Base-by-base conservation (phyloP, 768 basidiomycete species). In the Lentinula detonsa region DNA sequence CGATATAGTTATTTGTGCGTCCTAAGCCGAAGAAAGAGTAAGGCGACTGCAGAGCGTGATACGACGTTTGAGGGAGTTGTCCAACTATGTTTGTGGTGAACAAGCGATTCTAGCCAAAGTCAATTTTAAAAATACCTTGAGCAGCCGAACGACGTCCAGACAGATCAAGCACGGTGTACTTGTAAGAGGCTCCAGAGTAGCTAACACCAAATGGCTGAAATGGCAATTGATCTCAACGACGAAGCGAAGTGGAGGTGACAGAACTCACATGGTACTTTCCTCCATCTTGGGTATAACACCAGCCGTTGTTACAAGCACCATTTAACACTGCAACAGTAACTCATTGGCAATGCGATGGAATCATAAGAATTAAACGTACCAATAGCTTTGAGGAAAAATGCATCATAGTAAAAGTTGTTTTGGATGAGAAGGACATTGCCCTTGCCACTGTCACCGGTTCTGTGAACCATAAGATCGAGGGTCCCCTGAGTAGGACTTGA, bases 1-100 rank as follows among this genome's bases (percentile, higher is more conserved):
- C 97, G 68, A 99, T 95, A 74, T 99, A 99, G 72, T 99, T 99
- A 74, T 99, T 99, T 15, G 95, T 98, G 45, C 97, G 86, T 0
- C 96, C 97, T 7, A 99, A 85, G 1, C 97, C 96, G 69, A 98
- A 92, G 81, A 95, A 97, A 1, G 94, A 85, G 69, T 98, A 98
- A 0, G 97, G 97, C 0, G 93, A 88, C 59, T 88, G 84, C 9
- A 98, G 81, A 13, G 95, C 81, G 58, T 96, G 91, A 72, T 98
- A 98, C 0, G 91, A 85, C 2, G 95, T 92, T 69, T 96, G 94
- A 3, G 97, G 88, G 5, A 98, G 84, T 73, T 99, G 96, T 7
- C 88, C 90, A 58, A 97, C 94, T 93, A 43, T 53, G 45, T 59
- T 55, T 61, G 65, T 60, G n/a, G 61, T 53, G 21, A 46, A 28